Evolutionary conservation across 169 alveolate species (phyloP).

Genomic region (Perkinsus olseni): DNA sequence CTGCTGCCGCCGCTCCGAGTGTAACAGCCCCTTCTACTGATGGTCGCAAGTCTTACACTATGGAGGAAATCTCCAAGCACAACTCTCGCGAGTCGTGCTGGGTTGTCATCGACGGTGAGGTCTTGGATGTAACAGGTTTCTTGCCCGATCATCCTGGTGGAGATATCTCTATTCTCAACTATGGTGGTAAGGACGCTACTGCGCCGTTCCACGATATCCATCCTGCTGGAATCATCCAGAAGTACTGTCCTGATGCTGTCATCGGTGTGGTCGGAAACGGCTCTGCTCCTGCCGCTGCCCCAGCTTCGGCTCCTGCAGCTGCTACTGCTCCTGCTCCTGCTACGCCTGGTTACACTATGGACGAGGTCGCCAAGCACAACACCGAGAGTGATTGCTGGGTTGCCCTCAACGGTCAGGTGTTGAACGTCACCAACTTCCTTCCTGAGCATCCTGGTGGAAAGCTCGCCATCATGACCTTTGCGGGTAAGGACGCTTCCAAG

Average conservation of each 20-base stretch:
- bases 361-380: slow-evolving; percentile 41
- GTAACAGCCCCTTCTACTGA: too few species aligned
- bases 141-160: slow-evolving; percentile 54
- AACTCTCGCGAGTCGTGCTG: slow-evolving; percentile 32
- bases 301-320: not conserved
- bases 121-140: slow-evolving; percentile 46
- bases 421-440: slow-evolving; percentile 47
- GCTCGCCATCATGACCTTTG: slow-evolving; percentile 37
- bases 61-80: too few species aligned
- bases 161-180: slow-evolving; percentile 26
- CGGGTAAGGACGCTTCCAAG: slow-evolving; percentile 41
- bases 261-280: slow-evolving; percentile 20
- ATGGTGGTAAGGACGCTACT: slow-evolving; percentile 29
- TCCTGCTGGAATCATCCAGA: slow-evolving; percentile 32
- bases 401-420: slow-evolving; percentile 33
- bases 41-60: too few species aligned
- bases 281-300: not conserved
- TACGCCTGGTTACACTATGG: not conserved
- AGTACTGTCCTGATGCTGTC: slow-evolving; percentile 28
- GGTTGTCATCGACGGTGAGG: slow-evolving; percentile 43
- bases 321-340: too few species aligned
- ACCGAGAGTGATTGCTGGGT: slow-evolving; percentile 49
- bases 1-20: too few species aligned
- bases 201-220: slow-evolving; percentile 11
- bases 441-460: slow-evolving; percentile 60